Evolutionary conservation across 108 stramenopile species (phyloP), one percentile per base, ranked within the genome.

Genomic region (Cyclotella baltica): DNA sequence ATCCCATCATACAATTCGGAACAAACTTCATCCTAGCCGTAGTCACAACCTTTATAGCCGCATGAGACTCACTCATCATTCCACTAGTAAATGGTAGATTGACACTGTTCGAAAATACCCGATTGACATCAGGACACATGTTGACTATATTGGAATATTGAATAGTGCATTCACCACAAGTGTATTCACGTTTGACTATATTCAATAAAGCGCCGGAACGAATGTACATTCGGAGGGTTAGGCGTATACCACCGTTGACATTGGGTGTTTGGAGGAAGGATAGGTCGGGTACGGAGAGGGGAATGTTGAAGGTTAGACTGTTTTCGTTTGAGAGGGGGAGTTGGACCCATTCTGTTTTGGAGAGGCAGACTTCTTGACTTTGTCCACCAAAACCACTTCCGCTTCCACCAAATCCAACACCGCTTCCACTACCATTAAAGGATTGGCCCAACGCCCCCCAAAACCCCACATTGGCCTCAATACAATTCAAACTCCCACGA

Each of bases 251-350:
- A 16, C 65, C 46, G 83, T 33, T 74, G 66, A 29, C 20, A 72
- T 67, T 48, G 18, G 25, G 40, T 36, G 63, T 46, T 23, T 80
- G 78, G 55, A 73, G 69, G 50, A 67, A 82, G 72, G 50, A 56
- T 37, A 67, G 33, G 31, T 83, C 86, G 10, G 88, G 86, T 4
- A 92, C 72, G 22, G 70, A 73, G 19, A 95, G 79, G 0, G 93
- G 93, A 27, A 95, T 77, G 27, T 70, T 28, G 73, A 94, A 94
- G 6, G 66, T 55, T n/a, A 89, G 8, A 18, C 89, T 87, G 15
- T 48, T 20, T 19, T 27, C 62, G 19, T 38, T 71, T 40, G 10
- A 55, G 75, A 73, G 19, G 0, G 80, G 67, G 22, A 82, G 34
- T 40, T 74, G 67, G 23, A 73, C 74, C 78, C 83, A 80, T 27